Evolutionary conservation across 2,329 filamentous ascomycete genomes (phyloP).

Genomic region (Passalora sequoiae): DNA sequence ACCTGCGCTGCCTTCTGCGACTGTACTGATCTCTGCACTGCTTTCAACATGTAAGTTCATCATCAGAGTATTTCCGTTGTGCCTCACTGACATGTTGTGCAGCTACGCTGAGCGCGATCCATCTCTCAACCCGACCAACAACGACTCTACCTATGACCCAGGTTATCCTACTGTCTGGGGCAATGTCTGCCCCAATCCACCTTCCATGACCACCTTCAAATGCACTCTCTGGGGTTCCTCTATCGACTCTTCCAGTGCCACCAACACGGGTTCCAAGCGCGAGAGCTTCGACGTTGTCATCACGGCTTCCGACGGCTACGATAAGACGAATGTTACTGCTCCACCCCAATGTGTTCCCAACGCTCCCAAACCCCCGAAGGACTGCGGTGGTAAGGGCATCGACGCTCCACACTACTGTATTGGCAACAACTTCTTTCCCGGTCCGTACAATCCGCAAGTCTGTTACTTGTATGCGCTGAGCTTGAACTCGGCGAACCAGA

Average conservation of each 20-base stretch:
- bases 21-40: conserved; percentile 29
- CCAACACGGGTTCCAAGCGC: conserved; percentile 27
- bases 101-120: conserved; percentile 34
- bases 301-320: conserved; percentile 28
- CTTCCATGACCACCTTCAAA: conserved; percentile 38
- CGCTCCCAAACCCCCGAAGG: conserved; percentile 7
- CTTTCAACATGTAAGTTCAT: conserved; percentile 30
- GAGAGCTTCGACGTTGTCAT: conserved; percentile 30
- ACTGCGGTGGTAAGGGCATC: conserved; percentile 18
- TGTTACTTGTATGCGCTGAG: conserved; percentile 23
- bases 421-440: conserved; percentile 31
- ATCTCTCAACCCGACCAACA: conserved; percentile 29
- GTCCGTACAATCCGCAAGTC: conserved; percentile 29
- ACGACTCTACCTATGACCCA: conserved; percentile 25
- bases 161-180: conserved; percentile 24
- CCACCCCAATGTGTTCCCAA: conserved; percentile 16
- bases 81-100: not conserved
- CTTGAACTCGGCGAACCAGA: conserved; percentile 15
- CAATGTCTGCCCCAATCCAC: conserved; percentile 34
- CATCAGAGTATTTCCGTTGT: not conserved
- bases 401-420: conserved; percentile 20
- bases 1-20: conserved; percentile 33
- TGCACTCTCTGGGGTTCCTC: conserved; percentile 37
- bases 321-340: conserved; percentile 23
- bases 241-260: conserved; percentile 29